These are phyloP conservation scores for Stagonosporopsis cucurbitacearum DNA, from an alignment of 2,329 filamentous ascomycete genomes.

Conservation along the genomic window DNA sequence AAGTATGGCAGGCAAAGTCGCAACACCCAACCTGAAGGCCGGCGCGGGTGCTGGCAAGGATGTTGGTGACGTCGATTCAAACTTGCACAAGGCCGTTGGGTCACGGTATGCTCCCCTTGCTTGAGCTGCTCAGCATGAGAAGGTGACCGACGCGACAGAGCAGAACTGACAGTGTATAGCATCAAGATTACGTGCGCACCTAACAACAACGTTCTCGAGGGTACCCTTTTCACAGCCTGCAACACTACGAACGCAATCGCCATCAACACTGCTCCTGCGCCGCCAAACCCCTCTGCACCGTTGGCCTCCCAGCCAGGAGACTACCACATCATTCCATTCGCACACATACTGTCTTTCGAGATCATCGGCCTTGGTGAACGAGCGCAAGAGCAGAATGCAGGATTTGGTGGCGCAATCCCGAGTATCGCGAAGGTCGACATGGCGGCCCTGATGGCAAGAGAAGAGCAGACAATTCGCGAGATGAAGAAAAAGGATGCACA, in stretches of 20 bases:
- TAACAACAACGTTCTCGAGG: constrained; percentile 62
- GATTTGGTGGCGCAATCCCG: constrained; percentile 54
- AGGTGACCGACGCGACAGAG: background rate
- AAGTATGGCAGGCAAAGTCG: constrained; percentile 60
- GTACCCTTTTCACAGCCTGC: constrained; percentile 67
- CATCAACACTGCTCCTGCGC: constrained; percentile 61
- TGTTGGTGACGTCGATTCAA: constrained; percentile 59
- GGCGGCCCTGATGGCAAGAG: constrained; percentile 60
- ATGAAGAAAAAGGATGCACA: constrained; percentile 64
- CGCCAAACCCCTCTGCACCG: constrained; percentile 52
- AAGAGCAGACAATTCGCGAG: constrained; percentile 62
- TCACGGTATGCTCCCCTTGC: constrained; percentile 58
- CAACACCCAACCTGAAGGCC: constrained; percentile 55
- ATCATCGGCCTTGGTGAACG: constrained; percentile 53
- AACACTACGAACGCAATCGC: constrained; percentile 67
- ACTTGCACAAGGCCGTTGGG: constrained; percentile 66
- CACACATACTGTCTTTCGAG: constrained; percentile 64
- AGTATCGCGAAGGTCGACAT: constrained; percentile 61
- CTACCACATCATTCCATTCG: constrained; percentile 67
- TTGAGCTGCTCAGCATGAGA: constrained; percentile 3
- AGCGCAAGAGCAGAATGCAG: constrained; percentile 44
- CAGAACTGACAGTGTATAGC: constrained; percentile 48
- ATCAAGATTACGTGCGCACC: constrained; percentile 64
- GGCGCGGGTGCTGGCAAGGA: constrained; percentile 50
- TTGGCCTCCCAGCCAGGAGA: constrained; percentile 55